Evolutionary conservation across 768 basidiomycete species (phyloP), one percentile per base, ranked within the genome.

Genomic region (Termitomyces sp.): DNA sequence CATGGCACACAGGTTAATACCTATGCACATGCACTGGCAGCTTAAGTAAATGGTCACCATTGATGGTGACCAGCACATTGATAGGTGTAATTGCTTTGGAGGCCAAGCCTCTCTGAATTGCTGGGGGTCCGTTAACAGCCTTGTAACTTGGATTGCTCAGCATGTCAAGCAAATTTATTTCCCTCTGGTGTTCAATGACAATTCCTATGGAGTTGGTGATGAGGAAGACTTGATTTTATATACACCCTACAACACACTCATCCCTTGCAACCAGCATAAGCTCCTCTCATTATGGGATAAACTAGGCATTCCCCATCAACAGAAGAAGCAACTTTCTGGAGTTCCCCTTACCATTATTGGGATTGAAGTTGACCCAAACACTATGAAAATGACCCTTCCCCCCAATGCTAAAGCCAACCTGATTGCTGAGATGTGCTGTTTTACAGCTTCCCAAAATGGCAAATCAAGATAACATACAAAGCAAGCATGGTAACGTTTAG

Each of bases 1-100:
- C 0, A 62, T 70, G 13, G 77, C 77, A 0, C 78, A 74, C 29
- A 55, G 68, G 0, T 61, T 66, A 0, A 50, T 75, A 13, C 77
- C 74, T 0, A 62, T 75, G 59, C 68, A 74, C 39, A 70, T 66
- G 0, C 33, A 61, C 0, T 77, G 76, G 76, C 75, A 44, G 12
- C 13, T 27, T 9, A 44, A 44, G 13, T 22, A 44, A 20, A 44
- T 44, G 2, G 12, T n/a, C 12, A 23, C 25, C 1, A 27, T 44
- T 10, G 16, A 44, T 15, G 13, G 13, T 6, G 22, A 27, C 32
- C n/a, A n/a, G n/a, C n/a, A n/a, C n/a, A n/a, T n/a, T n/a, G n/a
- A n/a, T n/a, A n/a, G n/a, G n/a, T n/a, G n/a, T n/a, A n/a, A n/a
- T n/a, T n/a, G n/a, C n/a, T n/a, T n/a, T n/a, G n/a, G n/a, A n/a